Evolutionary conservation across 305 asterid species (phyloP).

Genomic region (Vinca major): DNA sequence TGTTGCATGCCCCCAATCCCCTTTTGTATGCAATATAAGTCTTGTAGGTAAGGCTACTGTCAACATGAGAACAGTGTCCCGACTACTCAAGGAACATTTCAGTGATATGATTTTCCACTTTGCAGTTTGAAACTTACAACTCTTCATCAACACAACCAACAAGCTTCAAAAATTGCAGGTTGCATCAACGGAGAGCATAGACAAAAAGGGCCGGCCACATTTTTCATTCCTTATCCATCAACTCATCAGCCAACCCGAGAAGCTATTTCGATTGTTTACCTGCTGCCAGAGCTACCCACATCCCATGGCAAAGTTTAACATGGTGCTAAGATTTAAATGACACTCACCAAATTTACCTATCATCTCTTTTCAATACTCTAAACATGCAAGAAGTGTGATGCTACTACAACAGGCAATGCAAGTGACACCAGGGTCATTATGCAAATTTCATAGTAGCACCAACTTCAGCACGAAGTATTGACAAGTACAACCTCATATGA

Average conservation of each 20-base stretch:
- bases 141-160: background rate
- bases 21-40: background rate
- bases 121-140: background rate
- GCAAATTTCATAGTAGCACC: conserved; percentile 1
- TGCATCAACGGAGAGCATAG: background rate
- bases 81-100: background rate
- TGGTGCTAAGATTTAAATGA: background rate
- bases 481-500: background rate
- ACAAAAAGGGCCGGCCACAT: background rate
- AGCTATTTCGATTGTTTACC: too few relatives aligned
- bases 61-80: background rate
- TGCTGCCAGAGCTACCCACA: background rate
- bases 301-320: background rate
- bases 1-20: too few relatives aligned
- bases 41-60: background rate
- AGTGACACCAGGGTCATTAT: conserved; percentile 1
- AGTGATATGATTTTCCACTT: background rate
- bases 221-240: conserved; percentile 3
- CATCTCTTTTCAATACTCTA: background rate
- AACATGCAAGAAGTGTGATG: background rate
- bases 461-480: background rate
- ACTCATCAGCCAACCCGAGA: background rate
- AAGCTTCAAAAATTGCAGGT: background rate
- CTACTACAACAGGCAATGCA: conserved; percentile 2
- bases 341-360: background rate